Percentiles rank a stretch among this genome's conserved stretches.
These are phyloP conservation scores for Hysterangium stoloniferum DNA, from an alignment of 768 basidiomycete species.

Conservation along the genomic window DNA sequence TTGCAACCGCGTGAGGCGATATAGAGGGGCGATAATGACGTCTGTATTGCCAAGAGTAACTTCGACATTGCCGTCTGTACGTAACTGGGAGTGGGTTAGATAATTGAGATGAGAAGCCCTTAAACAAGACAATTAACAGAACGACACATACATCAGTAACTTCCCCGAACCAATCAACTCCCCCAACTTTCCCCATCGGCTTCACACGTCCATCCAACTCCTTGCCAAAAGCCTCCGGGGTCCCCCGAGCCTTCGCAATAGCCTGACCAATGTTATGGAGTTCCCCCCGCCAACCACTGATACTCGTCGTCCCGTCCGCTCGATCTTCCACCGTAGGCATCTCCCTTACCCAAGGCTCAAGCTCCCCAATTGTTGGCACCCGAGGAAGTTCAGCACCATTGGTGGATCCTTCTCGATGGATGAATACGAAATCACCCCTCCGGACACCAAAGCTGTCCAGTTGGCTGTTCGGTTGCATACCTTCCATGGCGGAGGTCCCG, in stretches of 20 bases:
- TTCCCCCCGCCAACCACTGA: constrained; percentile 64
- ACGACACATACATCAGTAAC: constrained; percentile 60
- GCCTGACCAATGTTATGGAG: constrained; percentile 57
- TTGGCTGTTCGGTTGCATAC: constrained; percentile 30
- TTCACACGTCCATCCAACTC: constrained; percentile 34
- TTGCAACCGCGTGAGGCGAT: constrained; percentile 66
- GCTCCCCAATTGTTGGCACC: constrained; percentile 79
- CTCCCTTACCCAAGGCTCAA: constrained; percentile 75
- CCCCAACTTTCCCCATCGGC: constrained; percentile 32
- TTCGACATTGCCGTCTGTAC: constrained; percentile 64
- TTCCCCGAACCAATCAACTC: constrained; percentile 79
- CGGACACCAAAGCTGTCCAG: constrained; percentile 70
- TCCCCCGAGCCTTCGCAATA: constrained; percentile 42
- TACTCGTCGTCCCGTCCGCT: constrained; percentile 29
- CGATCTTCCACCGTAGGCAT: constrained; percentile 34
- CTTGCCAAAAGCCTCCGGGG: constrained; percentile 24
- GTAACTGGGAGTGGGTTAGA: constrained; percentile 39
- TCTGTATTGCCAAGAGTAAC: constrained; percentile 59
- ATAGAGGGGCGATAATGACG: constrained; percentile 45
- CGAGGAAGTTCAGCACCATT: constrained; percentile 64
- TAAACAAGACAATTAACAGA: neutral
- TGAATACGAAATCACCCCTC: constrained; percentile 77
- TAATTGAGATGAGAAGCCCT: constrained; percentile 8
- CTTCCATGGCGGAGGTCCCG: constrained; percentile 49
- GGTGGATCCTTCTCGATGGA: constrained; percentile 59